A percentile compares a stretch with the other conserved stretches of the same genome.
These are phyloP conservation scores for Kwoniella shivajii DNA, from an alignment of 1,284 basidiomycete genomes.

Conservation along the genomic window DNA sequence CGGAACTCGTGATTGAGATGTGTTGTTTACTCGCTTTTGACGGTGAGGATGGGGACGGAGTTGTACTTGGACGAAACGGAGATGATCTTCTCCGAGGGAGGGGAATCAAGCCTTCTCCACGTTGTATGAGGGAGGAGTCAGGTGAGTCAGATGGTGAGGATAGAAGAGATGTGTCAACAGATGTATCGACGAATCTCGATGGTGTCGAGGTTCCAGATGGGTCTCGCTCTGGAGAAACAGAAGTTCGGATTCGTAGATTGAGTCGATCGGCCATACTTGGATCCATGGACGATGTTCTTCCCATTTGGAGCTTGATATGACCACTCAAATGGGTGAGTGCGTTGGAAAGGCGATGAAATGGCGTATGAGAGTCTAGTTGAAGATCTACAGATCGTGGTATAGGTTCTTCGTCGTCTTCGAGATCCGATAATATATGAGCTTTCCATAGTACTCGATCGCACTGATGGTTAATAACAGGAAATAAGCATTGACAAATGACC, in stretches of 20 bases:
- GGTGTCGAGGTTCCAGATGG: neutral
- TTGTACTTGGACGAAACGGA: neutral
- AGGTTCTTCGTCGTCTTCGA: slow-evolving; percentile 10
- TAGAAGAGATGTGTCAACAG: neutral
- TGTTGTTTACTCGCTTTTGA: neutral
- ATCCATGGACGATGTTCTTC: slow-evolving; percentile 32
- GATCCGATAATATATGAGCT: slow-evolving; percentile 43
- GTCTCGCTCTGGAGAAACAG: neutral
- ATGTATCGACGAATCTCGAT: neutral
- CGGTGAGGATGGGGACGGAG: neutral
- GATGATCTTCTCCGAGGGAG: slow-evolving; percentile 9
- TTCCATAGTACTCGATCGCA: slow-evolving; percentile 56
- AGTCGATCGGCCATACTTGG: slow-evolving; percentile 21
- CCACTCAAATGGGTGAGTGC: slow-evolving; percentile 38
- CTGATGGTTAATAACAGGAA: slow-evolving; percentile 22
- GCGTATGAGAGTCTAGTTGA: slow-evolving; percentile 8
- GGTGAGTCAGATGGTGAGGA: slow-evolving; percentile 18
- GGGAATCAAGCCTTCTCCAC: slow-evolving; percentile 15
- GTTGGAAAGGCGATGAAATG: slow-evolving; percentile 34
- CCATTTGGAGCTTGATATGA: slow-evolving; percentile 28
- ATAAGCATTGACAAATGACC: neutral
- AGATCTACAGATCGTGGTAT: slow-evolving; percentile 8
- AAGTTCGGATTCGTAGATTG: slow-evolving; percentile 7
- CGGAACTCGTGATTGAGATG: neutral
- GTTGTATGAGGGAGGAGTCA: neutral